Evolutionary conservation across 805 yeast species (phyloP), one percentile per base, ranked within the genome.

Genomic region (Hanseniaspora mollemarum): DNA sequence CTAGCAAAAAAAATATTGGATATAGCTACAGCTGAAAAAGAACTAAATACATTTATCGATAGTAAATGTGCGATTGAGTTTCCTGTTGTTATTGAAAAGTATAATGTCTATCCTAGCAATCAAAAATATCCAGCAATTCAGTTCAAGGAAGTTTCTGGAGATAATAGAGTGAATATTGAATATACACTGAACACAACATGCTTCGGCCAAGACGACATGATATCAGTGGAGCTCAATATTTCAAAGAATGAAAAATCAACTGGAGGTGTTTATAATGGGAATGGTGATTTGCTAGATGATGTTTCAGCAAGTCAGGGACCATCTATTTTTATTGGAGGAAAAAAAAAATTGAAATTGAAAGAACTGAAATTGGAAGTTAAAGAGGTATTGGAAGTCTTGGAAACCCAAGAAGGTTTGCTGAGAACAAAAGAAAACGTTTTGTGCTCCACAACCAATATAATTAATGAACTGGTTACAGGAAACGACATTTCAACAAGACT

Each of bases 151-250:
- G 66, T 63, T 15, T 72, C 81, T 0, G 63, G 68, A 16, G 83
- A 80, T 58, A 67, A 69, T 10, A 74, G 71, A 53, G 68, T 75
- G 10, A 58, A 72, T 29, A 67, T 74, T 8, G 75, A 73, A 21
- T 66, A 74, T 44, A 63, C 66, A 6, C 56, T 80, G 18, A 76
- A 79, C 1, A 69, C 70, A 5, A 69, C 78, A 5, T 73, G 81
- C 29, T 69, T 79, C n/a, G 81, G 83, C 1, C 80, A 80, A 0
- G 69, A 68, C 46, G 87, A 80, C 58, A 62, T 64, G 6, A 58
- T 79, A 7, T 56, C 59, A 6, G 46, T 78, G 5, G 59, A 62
- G 29, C 57, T 71, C 18, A 70, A 69, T 36, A 59, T 77, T 1
- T 63, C 65, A 56, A 73, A 71, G 41, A 76, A 71, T 57, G 57